phyloP scores from a whole-genome alignment of 306 rosid species.

The Malus fusca region DNA sequence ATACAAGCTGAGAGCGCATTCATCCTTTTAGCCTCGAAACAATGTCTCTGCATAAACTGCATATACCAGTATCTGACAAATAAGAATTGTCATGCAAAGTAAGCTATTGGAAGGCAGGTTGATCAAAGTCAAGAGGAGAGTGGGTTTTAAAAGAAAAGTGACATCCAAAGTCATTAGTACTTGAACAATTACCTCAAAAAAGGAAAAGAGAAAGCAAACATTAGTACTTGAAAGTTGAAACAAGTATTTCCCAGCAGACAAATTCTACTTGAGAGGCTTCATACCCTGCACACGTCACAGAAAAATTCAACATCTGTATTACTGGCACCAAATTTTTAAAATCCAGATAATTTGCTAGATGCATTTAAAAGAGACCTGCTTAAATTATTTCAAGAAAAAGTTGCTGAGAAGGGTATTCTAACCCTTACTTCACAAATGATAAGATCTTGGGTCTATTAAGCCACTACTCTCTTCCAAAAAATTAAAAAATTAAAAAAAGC shows the following conservation, averaged over 20 bases:
- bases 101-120: background rate
- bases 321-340: background rate
- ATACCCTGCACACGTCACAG: background rate
- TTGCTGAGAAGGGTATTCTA: background rate
- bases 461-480: too few species aligned
- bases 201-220: background rate
- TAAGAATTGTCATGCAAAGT: too few species aligned
- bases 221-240: background rate
- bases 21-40: background rate
- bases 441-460: too few species aligned
- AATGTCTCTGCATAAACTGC: background rate
- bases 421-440: background rate
- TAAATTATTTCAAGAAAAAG: background rate
- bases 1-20: background rate
- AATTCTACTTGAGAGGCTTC: background rate
- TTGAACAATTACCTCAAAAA: background rate
- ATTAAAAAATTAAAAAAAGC: too few species aligned
- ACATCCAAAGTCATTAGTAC: background rate
- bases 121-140: background rate
- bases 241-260: background rate
- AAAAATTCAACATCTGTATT: background rate
- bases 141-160: background rate
- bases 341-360: background rate
- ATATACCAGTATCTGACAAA: too few species aligned
- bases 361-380: background rate